phyloP scores from a whole-genome alignment of 371 early-diverging fungal species.

The Rhizopus sp. region DNA sequence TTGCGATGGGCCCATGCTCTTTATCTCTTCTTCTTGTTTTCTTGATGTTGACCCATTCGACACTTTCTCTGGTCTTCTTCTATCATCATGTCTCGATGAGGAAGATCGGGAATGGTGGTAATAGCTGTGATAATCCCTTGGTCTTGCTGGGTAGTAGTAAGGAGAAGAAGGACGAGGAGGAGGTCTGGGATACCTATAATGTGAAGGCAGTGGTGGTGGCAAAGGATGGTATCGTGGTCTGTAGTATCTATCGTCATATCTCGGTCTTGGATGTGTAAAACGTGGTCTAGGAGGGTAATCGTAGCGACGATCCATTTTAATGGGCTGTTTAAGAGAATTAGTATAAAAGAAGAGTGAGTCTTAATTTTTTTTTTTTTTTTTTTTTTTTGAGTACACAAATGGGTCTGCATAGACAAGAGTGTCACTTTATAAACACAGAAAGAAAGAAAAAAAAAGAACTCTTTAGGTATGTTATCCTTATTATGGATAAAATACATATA shows the following conservation, averaged over 20 bases:
- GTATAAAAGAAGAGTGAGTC: background rate
- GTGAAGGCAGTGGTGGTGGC: background rate
- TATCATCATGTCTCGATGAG: background rate
- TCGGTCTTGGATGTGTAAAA: background rate
- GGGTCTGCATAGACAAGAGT: background rate
- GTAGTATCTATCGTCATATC: slow-evolving; percentile 6
- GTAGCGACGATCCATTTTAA: slow-evolving; percentile 13
- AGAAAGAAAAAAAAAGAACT: too few relatives aligned
- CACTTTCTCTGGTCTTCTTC: background rate
- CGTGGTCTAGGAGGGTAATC: slow-evolving; percentile 9
- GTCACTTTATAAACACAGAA: too few relatives aligned
- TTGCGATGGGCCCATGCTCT: too few relatives aligned
- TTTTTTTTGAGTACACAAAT: background rate
- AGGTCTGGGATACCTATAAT: background rate
- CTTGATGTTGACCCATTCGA: background rate
- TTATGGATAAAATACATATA: too few relatives aligned
- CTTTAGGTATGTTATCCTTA: too few relatives aligned
- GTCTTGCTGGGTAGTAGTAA: background rate
- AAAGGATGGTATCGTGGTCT: slow-evolving; percentile 10
- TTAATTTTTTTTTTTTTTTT: background rate
- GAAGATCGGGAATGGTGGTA: background rate
- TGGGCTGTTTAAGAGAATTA: background rate
- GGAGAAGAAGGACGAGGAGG: background rate
- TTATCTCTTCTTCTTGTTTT: background rate
- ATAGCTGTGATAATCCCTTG: background rate